Evolutionary conservation across 2,329 filamentous ascomycete species (phyloP).

Genomic region (Aspergillus puulaauensis): DNA sequence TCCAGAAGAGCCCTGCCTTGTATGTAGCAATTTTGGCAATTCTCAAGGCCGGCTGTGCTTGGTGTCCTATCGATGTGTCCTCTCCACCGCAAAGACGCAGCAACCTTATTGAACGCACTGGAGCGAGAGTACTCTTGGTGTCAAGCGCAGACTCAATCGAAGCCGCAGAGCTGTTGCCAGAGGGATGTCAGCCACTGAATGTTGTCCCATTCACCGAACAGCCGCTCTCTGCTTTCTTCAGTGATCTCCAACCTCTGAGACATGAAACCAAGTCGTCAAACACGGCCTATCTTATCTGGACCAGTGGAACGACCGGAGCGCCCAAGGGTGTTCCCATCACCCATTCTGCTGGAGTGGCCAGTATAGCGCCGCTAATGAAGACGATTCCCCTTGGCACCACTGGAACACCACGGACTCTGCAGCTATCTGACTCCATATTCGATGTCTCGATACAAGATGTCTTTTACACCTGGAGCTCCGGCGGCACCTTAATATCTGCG

Average conservation of each 20-base stretch:
- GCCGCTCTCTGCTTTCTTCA: neutral
- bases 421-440: constrained; percentile 42
- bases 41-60: constrained; percentile 44
- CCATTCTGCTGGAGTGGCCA: constrained; percentile 35
- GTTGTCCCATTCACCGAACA: neutral
- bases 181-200: constrained; percentile 26
- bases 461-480: constrained; percentile 31
- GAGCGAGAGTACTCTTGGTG: constrained; percentile 29
- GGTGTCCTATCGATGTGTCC: constrained; percentile 42
- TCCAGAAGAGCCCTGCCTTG: constrained; percentile 37
- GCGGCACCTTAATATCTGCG: constrained; percentile 27
- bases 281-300: constrained; percentile 43
- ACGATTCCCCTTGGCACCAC: constrained; percentile 30
- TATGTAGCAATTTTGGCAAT: constrained; percentile 45
- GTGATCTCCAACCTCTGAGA: neutral
- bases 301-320: constrained; percentile 36
- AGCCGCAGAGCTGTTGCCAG: constrained; percentile 13
- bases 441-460: constrained; percentile 41
- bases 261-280: constrained; percentile 12
- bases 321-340: constrained; percentile 42
- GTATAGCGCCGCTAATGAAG: constrained; percentile 35
- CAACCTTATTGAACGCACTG: constrained; percentile 38
- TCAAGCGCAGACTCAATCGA: constrained; percentile 17
- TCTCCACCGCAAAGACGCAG: constrained; percentile 39
- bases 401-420: constrained; percentile 32